A percentile compares a stretch with the other conserved stretches of the same genome.
phyloP scores from a whole-genome alignment of 1,139 yeast genomes.

The Kazachstania sp. region DNA sequence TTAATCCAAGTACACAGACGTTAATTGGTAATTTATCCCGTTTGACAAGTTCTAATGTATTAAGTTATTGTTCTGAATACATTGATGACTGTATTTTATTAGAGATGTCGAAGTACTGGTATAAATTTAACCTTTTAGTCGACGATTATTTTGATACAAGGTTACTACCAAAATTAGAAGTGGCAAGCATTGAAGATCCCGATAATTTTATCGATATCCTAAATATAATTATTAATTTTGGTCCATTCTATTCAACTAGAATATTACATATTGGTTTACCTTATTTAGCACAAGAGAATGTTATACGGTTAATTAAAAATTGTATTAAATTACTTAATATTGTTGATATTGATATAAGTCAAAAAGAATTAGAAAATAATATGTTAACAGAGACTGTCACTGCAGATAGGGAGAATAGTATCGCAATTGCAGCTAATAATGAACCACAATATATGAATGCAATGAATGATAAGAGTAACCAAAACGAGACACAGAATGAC shows the following conservation, averaged over 20 bases:
- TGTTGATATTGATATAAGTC: not conserved
- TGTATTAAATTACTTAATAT: not conserved
- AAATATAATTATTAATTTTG: slow-evolving; percentile 2
- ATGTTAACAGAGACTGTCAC: not conserved
- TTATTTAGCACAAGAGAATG: slow-evolving; percentile 1
- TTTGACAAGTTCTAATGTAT: slow-evolving; percentile 1
- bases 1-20: not conserved
- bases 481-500: slow-evolving; percentile 6
- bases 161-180: slow-evolving; percentile 2
- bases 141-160: slow-evolving; percentile 2
- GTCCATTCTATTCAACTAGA: slow-evolving; percentile 1
- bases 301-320: not conserved
- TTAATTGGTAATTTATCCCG: not conserved
- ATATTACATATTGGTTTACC: slow-evolving; percentile 1
- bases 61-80: not conserved
- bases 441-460: not conserved
- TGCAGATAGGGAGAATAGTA: not conserved
- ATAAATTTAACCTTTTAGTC: slow-evolving; percentile 7
- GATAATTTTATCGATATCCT: not conserved
- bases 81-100: slow-evolving; percentile 4
- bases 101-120: slow-evolving; percentile 11
- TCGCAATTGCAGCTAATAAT: not conserved
- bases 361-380: slow-evolving; percentile 1
- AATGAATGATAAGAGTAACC: not conserved
- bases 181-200: not conserved